Conservation (phyloP, 345 rosid genomes). For the Barbarea vulgaris region DNA sequence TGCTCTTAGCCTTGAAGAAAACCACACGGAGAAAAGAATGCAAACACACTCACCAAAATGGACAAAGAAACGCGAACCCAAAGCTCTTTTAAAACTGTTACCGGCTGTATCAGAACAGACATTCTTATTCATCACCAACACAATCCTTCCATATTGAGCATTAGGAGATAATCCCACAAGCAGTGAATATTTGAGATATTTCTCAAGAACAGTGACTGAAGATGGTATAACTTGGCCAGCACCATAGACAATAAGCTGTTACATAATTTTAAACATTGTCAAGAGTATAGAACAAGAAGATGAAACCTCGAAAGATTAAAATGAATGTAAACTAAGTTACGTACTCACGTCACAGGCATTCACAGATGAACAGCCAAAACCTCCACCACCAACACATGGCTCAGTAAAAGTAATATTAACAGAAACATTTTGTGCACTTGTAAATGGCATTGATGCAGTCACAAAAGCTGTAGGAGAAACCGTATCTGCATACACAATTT, state of each 20-base stretch:
- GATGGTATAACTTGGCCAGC: constrained; percentile 86
- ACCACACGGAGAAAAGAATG: neutral
- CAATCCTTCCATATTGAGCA: constrained; percentile 61
- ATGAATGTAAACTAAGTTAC: constrained; percentile 42
- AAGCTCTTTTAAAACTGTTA: constrained; percentile 64
- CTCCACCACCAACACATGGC: constrained; percentile 72
- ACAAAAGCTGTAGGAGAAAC: constrained; percentile 73
- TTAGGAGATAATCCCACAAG: constrained; percentile 62
- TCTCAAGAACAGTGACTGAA: constrained; percentile 56
- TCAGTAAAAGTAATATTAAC: constrained; percentile 77
- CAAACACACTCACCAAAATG: constrained; percentile 67
- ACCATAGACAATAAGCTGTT: constrained; percentile 91
- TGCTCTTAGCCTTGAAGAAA: neutral
- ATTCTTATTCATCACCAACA: constrained; percentile 69
- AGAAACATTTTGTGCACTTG: constrained; percentile 71
- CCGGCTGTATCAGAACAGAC: constrained; percentile 82
- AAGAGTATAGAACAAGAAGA: constrained; percentile 4
- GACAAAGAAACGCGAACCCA: constrained; percentile 67
- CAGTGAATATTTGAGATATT: constrained; percentile 65
- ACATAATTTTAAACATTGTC: constrained; percentile 14
- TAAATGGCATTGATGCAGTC: constrained; percentile 64
- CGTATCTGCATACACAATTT: constrained; percentile 62
- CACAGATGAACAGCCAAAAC: constrained; percentile 77
- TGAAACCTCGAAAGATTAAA: neutral
- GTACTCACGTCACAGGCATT: constrained; percentile 90